phyloP scores from a whole-genome alignment of 2,329 filamentous ascomycete species.

The Venturia carpophila region DNA sequence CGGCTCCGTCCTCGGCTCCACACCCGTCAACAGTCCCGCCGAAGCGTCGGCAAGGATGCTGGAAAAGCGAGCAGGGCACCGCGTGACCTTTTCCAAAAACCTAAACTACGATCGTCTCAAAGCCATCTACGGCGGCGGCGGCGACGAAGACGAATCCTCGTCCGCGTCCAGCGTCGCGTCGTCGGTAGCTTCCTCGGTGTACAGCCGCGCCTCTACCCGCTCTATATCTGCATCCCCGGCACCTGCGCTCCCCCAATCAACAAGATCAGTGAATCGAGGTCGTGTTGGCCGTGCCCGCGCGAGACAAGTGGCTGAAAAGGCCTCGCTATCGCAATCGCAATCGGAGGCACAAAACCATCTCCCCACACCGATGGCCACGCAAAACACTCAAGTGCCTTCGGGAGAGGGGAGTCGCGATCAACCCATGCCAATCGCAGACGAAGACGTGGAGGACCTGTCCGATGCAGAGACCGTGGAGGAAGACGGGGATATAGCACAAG shows the following conservation, averaged over 20 bases:
- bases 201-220: slow-evolving; percentile 2
- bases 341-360: neutral
- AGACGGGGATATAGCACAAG: neutral
- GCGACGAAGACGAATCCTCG: neutral
- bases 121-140: slow-evolving; percentile 29
- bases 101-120: slow-evolving; percentile 42
- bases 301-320: slow-evolving; percentile 25
- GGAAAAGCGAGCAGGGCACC: slow-evolving; percentile 32
- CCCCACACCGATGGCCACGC: neutral
- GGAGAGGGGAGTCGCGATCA: neutral
- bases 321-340: neutral
- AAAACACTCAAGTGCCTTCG: no score
- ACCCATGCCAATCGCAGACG: neutral
- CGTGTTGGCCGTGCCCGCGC: slow-evolving; percentile 20
- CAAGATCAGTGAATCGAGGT: slow-evolving; percentile 19
- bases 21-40: slow-evolving; percentile 33
- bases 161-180: neutral
- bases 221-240: neutral
- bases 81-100: slow-evolving; percentile 35
- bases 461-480: slow-evolving; percentile 16
- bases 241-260: neutral
- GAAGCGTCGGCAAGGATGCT: slow-evolving; percentile 41
- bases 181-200: neutral
- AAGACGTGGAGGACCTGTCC: slow-evolving; percentile 6
- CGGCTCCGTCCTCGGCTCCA: slow-evolving; percentile 36